Base-by-base conservation (phyloP, 441 rosid genomes). In the Syzygium malaccense region DNA sequence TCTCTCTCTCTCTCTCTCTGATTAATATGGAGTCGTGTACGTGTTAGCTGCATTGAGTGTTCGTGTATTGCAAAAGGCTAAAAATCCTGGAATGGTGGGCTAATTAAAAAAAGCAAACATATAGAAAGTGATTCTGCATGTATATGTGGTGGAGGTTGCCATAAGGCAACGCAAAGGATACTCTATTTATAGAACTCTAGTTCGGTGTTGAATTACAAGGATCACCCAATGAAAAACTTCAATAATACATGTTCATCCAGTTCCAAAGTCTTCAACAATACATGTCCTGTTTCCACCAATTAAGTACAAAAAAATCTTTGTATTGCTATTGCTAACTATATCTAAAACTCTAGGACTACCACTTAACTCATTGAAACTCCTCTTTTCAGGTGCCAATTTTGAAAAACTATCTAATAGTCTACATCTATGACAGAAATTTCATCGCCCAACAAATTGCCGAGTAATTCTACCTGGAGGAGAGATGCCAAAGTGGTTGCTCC, bases 371-470 rank as follows among this genome's bases (percentile, higher is more conserved):
- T 13, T 62, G 0, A 28, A 1, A 62, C 19, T 62, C 58, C 66
- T 60, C 32, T 1, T 58, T 60, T 28, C 28, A 60, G 4, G 8
- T 60, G 68, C 32, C 32, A 60, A 28, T 60, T 60, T 60, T 0
- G 3, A 5, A 60, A 60, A 28, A 13, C 4, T 28, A 60, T 60
- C 66, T 62, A 62, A 62, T 2, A 14, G 1, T 14, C 33, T 62
- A n/a, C 33, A 14, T 62, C 9, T n/a, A 62, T n/a, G 19, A 14
- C 33, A 62, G 68, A 3, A 14, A 0, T n/a, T 14, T 14, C 20
- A 3, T 62, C 0, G 4, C 37, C 3, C n/a, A 62, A 0, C 3
- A 14, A 14, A n/a, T 14, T 1, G 4, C 1, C 18, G 1, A 30
- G 10, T 15, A 14, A 0, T 4, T n/a, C 37, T 62, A 14, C 33